Percentiles rank a stretch among this genome's conserved stretches.
Conservation (phyloP, 2,329 filamentous ascomycete species). For the Alternaria alternata region DNA sequence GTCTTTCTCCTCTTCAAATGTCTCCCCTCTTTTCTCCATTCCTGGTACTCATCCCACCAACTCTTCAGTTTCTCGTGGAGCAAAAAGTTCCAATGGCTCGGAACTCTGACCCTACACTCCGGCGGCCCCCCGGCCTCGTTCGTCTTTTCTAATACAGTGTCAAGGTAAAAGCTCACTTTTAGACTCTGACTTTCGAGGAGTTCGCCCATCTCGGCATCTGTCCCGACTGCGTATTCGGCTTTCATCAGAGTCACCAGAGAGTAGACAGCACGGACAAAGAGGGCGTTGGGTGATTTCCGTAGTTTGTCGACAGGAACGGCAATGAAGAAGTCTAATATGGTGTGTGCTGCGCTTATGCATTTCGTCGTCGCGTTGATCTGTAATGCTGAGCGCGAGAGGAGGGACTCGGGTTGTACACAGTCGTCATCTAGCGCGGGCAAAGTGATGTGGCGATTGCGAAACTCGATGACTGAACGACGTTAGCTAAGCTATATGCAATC, state of each 20-base stretch:
- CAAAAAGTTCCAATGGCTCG: slow-evolving; percentile 43
- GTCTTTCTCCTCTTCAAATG: slow-evolving; percentile 36
- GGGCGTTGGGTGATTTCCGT: slow-evolving; percentile 36
- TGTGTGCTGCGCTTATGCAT: slow-evolving; percentile 43
- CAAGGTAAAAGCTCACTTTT: slow-evolving; percentile 43
- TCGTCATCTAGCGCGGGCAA: slow-evolving; percentile 47
- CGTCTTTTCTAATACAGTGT: slow-evolving; percentile 31
- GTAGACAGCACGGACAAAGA: slow-evolving; percentile 46
- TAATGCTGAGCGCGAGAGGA: slow-evolving; percentile 42
- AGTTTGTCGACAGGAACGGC: slow-evolving; percentile 29
- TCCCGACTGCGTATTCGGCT: slow-evolving; percentile 47
- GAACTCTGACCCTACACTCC: slow-evolving; percentile 41
- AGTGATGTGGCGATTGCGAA: slow-evolving; percentile 44
- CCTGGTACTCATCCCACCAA: slow-evolving; percentile 44
- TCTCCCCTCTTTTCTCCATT: slow-evolving; percentile 37
- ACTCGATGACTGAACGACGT: slow-evolving; percentile 36
- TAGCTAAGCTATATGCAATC: not conserved
- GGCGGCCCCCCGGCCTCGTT: slow-evolving; percentile 40
- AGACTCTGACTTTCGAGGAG: slow-evolving; percentile 43
- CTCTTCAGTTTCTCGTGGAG: slow-evolving; percentile 40
- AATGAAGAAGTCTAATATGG: slow-evolving; percentile 43
- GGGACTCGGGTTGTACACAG: slow-evolving; percentile 44
- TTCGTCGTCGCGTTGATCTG: slow-evolving; percentile 50
- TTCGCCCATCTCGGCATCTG: slow-evolving; percentile 44
- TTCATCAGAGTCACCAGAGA: slow-evolving; percentile 45